Percentiles rank a stretch among this genome's conserved stretches.
phyloP scores from a whole-genome alignment of 768 basidiomycete species.

The Pleurotus sapidus region DNA sequence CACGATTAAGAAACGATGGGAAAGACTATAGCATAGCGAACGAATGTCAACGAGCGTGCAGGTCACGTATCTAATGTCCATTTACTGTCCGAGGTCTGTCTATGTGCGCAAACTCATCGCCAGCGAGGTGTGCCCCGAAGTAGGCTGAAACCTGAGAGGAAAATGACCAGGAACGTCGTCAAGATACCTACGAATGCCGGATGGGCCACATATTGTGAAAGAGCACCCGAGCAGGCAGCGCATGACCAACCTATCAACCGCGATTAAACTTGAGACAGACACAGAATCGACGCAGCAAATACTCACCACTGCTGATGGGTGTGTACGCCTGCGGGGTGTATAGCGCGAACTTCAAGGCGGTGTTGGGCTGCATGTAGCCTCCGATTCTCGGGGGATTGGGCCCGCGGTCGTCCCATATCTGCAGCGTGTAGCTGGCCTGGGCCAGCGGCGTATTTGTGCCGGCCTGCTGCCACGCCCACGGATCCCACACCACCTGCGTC shows the following conservation, averaged over 20 bases:
- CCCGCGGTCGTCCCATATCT: slow-evolving; percentile 82
- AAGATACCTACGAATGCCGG: slow-evolving; percentile 55
- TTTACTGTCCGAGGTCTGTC: too few relatives aligned
- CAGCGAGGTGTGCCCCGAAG: slow-evolving; percentile 29
- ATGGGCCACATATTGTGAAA: slow-evolving; percentile 34
- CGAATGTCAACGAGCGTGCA: too few relatives aligned
- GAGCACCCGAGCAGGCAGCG: slow-evolving; percentile 41
- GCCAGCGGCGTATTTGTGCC: slow-evolving; percentile 66
- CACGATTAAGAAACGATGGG: too few relatives aligned
- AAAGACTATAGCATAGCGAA: too few relatives aligned
- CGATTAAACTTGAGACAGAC: background rate
- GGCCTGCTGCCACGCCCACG: slow-evolving; percentile 67
- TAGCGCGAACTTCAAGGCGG: slow-evolving; percentile 74
- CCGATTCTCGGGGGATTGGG: slow-evolving; percentile 52
- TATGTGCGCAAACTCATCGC: too few relatives aligned
- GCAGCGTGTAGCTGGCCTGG: slow-evolving; percentile 72
- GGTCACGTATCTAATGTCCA: too few relatives aligned
- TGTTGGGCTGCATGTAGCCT: slow-evolving; percentile 70
- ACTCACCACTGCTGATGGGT: slow-evolving; percentile 50
- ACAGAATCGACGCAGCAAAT: background rate
- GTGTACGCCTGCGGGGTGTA: slow-evolving; percentile 79
- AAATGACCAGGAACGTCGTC: slow-evolving; percentile 57
- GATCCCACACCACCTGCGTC: slow-evolving; percentile 76
- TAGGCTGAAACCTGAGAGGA: slow-evolving; percentile 63
- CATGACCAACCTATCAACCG: slow-evolving; percentile 52